Conservation (phyloP, 2,329 filamentous ascomycete genomes). For the Fusarium abutilonis region DNA sequence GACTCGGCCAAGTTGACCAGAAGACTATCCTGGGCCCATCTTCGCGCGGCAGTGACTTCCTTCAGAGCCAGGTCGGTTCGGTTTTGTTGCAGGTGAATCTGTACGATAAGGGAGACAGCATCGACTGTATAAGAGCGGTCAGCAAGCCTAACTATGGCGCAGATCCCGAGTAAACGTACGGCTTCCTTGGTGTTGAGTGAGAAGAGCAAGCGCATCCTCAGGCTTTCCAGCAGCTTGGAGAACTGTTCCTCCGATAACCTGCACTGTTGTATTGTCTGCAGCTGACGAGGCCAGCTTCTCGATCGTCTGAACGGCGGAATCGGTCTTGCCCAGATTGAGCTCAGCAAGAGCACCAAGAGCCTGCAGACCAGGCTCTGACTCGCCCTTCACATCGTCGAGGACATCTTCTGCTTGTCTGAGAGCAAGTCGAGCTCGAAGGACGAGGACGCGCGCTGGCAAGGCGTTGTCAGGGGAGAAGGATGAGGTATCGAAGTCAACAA, state of each 20-base stretch:
- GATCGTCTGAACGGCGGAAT: constrained; percentile 69
- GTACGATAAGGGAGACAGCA: constrained; percentile 86
- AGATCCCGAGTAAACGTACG: constrained; percentile 63
- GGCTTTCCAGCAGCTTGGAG: constrained; percentile 81
- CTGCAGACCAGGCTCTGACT: constrained; percentile 75
- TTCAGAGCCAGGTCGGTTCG: constrained; percentile 89
- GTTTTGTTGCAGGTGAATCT: constrained; percentile 93
- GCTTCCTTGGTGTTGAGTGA: constrained; percentile 86
- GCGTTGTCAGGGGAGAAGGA: constrained; percentile 82
- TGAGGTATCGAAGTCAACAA: constrained; percentile 85
- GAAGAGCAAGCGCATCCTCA: constrained; percentile 84
- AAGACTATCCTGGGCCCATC: constrained; percentile 95
- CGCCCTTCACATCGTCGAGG: constrained; percentile 72
- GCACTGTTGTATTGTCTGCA: constrained; percentile 80
- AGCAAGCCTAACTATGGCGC: constrained; percentile 29
- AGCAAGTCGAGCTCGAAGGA: constrained; percentile 84
- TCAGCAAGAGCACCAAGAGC: constrained; percentile 82
- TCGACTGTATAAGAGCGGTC: constrained; percentile 60
- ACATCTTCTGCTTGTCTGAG: constrained; percentile 81
- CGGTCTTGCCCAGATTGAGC: constrained; percentile 66
- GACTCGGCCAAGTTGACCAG: constrained; percentile 94
- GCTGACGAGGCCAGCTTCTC: constrained; percentile 74
- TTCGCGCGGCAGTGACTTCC: constrained; percentile 84
- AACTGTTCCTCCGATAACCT: constrained; percentile 83
- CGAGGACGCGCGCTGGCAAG: constrained; percentile 78